Percentiles rank a stretch among this genome's conserved stretches.
phyloP scores from a whole-genome alignment of 2,329 filamentous ascomycete genomes.

The Harringtonia lauricola region DNA sequence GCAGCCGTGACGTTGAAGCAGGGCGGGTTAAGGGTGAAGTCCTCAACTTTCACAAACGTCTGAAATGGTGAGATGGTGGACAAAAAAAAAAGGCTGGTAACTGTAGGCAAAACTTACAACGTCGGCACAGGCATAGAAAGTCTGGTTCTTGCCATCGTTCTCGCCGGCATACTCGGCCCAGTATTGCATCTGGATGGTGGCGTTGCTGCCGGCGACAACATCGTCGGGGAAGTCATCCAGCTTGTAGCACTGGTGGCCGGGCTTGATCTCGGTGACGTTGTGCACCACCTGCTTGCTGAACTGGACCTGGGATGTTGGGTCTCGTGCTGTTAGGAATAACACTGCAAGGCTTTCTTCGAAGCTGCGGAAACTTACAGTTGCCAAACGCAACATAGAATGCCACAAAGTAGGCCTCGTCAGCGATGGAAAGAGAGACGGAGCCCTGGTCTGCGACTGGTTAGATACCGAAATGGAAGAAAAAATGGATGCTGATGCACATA shows the following conservation, averaged over 20 bases:
- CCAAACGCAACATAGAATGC: slow-evolving; percentile 16
- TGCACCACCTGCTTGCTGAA: slow-evolving; percentile 20
- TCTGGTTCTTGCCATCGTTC: slow-evolving; percentile 18
- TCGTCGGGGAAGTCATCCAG: slow-evolving; percentile 16
- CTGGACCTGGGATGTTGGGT: slow-evolving; percentile 20
- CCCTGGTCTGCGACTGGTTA: slow-evolving; percentile 6
- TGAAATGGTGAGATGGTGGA: neutral
- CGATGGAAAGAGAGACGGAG: slow-evolving; percentile 10
- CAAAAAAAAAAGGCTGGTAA: neutral
- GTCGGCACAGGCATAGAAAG: slow-evolving; percentile 27
- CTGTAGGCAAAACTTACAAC: slow-evolving; percentile 12
- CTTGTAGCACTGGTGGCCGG: slow-evolving; percentile 27
- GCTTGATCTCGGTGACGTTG: slow-evolving; percentile 18
- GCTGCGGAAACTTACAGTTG: slow-evolving; percentile 21
- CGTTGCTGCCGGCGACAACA: slow-evolving; percentile 19
- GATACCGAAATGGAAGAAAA: neutral
- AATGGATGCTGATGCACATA: slow-evolving; percentile 18
- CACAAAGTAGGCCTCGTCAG: slow-evolving; percentile 12
- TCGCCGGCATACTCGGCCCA: slow-evolving; percentile 17
- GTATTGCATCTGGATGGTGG: slow-evolving; percentile 26
- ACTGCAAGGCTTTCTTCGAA: neutral
- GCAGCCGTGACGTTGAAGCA: slow-evolving; percentile 26
- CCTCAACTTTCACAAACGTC: slow-evolving; percentile 9
- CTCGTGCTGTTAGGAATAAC: slow-evolving; percentile 2
- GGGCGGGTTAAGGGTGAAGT: slow-evolving; percentile 19